phyloP scores from a whole-genome alignment of 257 asterid genomes.

The Mitragyna speciosa region DNA sequence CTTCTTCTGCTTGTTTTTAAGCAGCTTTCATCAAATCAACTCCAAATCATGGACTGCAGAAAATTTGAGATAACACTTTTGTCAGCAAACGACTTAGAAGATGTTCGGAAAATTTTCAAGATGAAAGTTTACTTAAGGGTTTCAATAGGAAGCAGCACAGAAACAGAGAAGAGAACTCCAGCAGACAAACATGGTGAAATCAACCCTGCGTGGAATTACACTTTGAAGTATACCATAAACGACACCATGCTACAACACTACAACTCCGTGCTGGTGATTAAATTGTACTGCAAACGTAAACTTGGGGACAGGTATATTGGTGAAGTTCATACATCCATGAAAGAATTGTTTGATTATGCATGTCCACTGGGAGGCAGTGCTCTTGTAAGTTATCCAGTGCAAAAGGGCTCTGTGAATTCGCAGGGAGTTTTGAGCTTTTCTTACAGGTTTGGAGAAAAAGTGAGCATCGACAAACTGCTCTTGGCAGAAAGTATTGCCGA shows the following conservation, averaged over 20 bases:
- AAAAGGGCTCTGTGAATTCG: constrained; percentile 53
- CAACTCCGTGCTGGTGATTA: constrained; percentile 52
- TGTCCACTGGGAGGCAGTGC: constrained; percentile 46
- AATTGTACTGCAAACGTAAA: constrained; percentile 61
- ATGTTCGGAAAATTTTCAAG: constrained; percentile 44
- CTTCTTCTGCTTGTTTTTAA: no score
- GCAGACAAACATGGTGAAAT: constrained; percentile 54
- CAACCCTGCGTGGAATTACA: constrained; percentile 75
- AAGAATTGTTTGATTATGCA: constrained; percentile 56
- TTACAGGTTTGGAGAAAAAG: constrained; percentile 58
- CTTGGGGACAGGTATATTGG: constrained; percentile 72
- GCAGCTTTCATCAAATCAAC: neutral
- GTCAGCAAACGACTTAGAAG: constrained; percentile 59
- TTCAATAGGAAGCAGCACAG: constrained; percentile 37
- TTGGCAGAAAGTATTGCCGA: constrained; percentile 46
- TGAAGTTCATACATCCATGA: constrained; percentile 55
- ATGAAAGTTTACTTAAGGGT: constrained; percentile 70
- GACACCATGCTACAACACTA: constrained; percentile 45
- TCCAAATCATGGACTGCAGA: constrained; percentile 14
- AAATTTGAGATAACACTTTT: constrained; percentile 39
- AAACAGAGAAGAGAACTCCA: constrained; percentile 43
- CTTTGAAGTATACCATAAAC: constrained; percentile 46
- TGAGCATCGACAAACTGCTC: constrained; percentile 48
- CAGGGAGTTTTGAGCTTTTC: constrained; percentile 60
- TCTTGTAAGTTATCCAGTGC: constrained; percentile 48